These are phyloP conservation scores for Solanum sejunctum DNA, from an alignment of 257 asterid genomes.

Conservation along the genomic window DNA sequence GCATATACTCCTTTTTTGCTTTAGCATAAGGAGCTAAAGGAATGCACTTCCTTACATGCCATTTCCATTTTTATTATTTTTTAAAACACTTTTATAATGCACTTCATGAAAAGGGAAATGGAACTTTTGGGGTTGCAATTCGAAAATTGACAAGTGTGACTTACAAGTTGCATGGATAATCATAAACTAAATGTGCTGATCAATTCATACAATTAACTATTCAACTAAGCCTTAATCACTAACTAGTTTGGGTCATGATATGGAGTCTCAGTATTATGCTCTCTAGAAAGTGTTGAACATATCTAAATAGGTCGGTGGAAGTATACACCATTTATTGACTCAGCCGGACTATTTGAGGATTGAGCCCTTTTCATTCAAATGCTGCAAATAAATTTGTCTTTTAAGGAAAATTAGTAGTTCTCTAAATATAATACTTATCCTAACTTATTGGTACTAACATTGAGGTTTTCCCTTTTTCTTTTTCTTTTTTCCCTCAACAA, in stretches of 20 bases:
- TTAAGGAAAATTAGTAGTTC: neutral
- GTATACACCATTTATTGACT: neutral
- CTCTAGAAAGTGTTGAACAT: neutral
- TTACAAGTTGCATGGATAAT: neutral
- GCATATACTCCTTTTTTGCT: neutral
- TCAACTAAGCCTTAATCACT: neutral
- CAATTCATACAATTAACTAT: neutral
- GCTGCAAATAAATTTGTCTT: neutral
- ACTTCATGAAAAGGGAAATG: neutral
- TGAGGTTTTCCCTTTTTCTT: neutral
- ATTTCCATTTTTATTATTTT: neutral
- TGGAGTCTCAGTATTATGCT: neutral
- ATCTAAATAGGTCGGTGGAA: neutral
- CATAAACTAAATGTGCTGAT: neutral
- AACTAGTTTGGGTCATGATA: neutral
- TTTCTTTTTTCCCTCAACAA: neutral
- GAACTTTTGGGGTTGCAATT: neutral
- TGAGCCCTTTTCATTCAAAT: neutral
- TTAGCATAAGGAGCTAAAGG: neutral
- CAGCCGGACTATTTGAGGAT: neutral
- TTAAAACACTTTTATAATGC: neutral
- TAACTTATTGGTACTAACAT: neutral
- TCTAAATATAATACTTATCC: neutral
- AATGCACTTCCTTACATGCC: neutral
- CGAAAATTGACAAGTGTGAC: neutral